These are phyloP conservation scores for Colletotrichum eremochloae DNA, from an alignment of 2,329 filamentous ascomycete species.

Conservation along the genomic window DNA sequence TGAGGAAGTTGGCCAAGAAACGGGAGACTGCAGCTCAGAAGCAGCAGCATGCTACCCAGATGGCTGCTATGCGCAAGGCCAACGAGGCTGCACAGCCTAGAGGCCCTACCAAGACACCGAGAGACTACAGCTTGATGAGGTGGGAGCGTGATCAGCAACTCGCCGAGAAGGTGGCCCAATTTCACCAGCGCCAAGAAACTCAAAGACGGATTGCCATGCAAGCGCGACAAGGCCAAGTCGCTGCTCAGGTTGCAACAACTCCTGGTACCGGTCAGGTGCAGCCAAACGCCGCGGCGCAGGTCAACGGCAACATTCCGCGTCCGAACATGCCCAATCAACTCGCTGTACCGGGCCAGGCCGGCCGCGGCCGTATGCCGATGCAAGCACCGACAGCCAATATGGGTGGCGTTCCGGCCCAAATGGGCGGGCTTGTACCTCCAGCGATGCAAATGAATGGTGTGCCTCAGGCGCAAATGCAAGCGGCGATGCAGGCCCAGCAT, in stretches of 20 bases:
- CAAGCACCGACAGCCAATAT: constrained; percentile 67
- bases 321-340: constrained; percentile 60
- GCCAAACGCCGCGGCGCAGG: constrained; percentile 45
- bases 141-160: constrained; percentile 84
- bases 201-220: constrained; percentile 63
- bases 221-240: constrained; percentile 58
- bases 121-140: constrained; percentile 91
- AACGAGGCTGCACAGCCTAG: constrained; percentile 71
- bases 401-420: constrained; percentile 61
- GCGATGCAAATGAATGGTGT: constrained; percentile 72
- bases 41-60: constrained; percentile 82
- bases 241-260: constrained; percentile 60
- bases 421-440: constrained; percentile 65
- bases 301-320: constrained; percentile 52
- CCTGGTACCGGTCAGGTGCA: constrained; percentile 47
- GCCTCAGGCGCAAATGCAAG: constrained; percentile 78
- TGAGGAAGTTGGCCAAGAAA: constrained; percentile 96
- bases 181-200: constrained; percentile 71
- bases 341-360: constrained; percentile 58
- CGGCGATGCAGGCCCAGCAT: constrained; percentile 67
- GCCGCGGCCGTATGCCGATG: constrained; percentile 66
- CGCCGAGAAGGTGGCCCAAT: constrained; percentile 70
- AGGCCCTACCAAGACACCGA: constrained; percentile 78
- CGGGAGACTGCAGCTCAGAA: constrained; percentile 88
- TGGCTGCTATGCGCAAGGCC: constrained; percentile 85